phyloP scores from a whole-genome alignment of 441 rosid genomes.

The Populus tomentosa region DNA sequence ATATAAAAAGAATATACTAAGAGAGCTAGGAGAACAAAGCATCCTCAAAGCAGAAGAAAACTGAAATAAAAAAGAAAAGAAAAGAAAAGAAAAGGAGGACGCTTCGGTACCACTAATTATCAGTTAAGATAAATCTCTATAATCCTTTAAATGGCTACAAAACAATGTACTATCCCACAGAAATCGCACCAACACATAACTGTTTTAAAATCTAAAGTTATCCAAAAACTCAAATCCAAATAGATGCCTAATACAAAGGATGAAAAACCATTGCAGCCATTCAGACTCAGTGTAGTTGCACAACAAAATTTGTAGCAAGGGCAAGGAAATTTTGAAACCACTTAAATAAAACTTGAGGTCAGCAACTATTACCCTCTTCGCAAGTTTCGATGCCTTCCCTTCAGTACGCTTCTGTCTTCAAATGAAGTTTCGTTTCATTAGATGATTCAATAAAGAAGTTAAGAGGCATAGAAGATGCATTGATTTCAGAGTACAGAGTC shows the following conservation, averaged over 20 bases:
- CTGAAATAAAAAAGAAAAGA: too few species aligned
- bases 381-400: conserved; percentile 79
- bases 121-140: neutral
- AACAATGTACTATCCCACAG: neutral
- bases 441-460: too few species aligned
- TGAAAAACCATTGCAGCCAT: neutral
- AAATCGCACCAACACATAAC: neutral
- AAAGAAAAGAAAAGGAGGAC: neutral
- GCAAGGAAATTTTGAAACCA: conserved; percentile 7
- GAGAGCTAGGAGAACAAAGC: neutral
- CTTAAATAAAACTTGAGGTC: conserved; percentile 9
- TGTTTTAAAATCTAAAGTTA: too few species aligned
- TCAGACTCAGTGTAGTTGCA: neutral
- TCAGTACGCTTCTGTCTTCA: conserved; percentile 75
- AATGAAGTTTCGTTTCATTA: conserved; percentile 44
- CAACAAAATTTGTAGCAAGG: neutral
- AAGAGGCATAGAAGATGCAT: conserved; percentile 8
- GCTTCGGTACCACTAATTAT: neutral
- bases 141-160: neutral
- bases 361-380: conserved; percentile 74
- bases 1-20: too few species aligned
- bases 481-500: conserved; percentile 21
- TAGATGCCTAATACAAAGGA: neutral
- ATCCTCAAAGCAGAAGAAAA: neutral
- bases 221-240: neutral